Conservation (phyloP, 78 protist genomes). For the Dictyostelium purpureum region DNA sequence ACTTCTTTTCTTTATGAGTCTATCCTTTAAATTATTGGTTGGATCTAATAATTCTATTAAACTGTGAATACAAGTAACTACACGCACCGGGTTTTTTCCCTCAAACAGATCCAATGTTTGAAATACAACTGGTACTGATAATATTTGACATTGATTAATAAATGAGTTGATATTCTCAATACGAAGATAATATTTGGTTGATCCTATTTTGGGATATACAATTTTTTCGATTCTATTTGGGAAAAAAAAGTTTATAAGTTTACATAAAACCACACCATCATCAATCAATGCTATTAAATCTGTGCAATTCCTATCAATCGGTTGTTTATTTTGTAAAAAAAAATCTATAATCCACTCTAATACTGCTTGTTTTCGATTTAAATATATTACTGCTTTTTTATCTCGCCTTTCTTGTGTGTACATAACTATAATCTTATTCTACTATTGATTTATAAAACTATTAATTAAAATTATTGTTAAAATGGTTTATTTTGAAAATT, state of each 20-base stretch:
- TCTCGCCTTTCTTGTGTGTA: conserved; percentile 65
- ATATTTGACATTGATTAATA: conserved; percentile 20
- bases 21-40: neutral
- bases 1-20: conserved; percentile 34
- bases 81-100: conserved; percentile 52
- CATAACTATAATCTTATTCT: neutral
- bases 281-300: conserved; percentile 30
- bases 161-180: conserved; percentile 56
- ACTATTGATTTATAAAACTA: too few relatives aligned
- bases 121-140: conserved; percentile 42
- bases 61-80: conserved; percentile 29
- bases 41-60: neutral
- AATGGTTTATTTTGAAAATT: too few relatives aligned
- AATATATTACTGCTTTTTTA: conserved; percentile 33
- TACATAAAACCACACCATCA: conserved; percentile 60
- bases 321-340: neutral
- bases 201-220: conserved; percentile 1
- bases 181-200: conserved; percentile 20
- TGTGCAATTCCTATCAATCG: neutral
- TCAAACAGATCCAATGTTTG: conserved; percentile 70
- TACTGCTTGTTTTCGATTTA: conserved; percentile 9
- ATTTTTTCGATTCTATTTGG: conserved; percentile 48
- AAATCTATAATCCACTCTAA: conserved; percentile 64
- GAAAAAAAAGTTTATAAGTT: conserved; percentile 15
- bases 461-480: too few relatives aligned